phyloP scores from a whole-genome alignment of 306 rosid species.

The Cucurbita ficifolia region DNA sequence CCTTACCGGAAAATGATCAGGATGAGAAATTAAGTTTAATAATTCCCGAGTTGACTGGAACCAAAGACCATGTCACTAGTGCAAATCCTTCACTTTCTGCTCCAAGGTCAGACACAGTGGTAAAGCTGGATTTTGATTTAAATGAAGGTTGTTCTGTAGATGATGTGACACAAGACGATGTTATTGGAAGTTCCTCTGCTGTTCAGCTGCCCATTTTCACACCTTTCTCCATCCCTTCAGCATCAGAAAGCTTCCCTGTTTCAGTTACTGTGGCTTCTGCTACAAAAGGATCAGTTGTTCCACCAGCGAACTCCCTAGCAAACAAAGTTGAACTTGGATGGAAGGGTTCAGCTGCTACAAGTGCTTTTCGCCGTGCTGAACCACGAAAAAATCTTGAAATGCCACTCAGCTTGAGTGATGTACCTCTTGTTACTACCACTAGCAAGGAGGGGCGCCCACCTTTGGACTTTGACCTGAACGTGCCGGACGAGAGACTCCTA shows the following conservation, averaged over 20 bases:
- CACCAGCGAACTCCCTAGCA: slow-evolving; percentile 53
- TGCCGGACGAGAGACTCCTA: slow-evolving; percentile 49
- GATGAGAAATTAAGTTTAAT: slow-evolving; percentile 8
- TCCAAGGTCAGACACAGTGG: slow-evolving; percentile 25
- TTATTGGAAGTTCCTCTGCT: slow-evolving; percentile 31
- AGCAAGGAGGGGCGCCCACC: slow-evolving; percentile 46
- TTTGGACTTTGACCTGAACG: slow-evolving; percentile 79
- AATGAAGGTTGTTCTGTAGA: slow-evolving; percentile 78
- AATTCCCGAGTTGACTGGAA: slow-evolving; percentile 16
- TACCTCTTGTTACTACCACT: slow-evolving; percentile 17
- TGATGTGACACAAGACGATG: slow-evolving; percentile 50
- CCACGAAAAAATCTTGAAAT: slow-evolving; percentile 56
- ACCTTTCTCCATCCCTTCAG: slow-evolving; percentile 45
- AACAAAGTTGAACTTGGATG: slow-evolving; percentile 73
- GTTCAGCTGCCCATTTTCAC: slow-evolving; percentile 5
- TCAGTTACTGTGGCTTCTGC: slow-evolving; percentile 83
- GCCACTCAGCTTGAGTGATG: slow-evolving; percentile 20
- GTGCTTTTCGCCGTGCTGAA: slow-evolving; percentile 95
- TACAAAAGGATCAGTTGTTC: slow-evolving; percentile 73
- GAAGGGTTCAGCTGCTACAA: slow-evolving; percentile 96
- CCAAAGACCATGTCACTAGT: background rate
- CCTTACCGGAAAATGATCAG: slow-evolving; percentile 15
- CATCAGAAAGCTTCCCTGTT: slow-evolving; percentile 49
- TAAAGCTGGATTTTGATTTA: slow-evolving; percentile 72
- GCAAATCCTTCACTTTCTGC: slow-evolving; percentile 8